A percentile compares a stretch with the other conserved stretches of the same genome.
phyloP scores from a whole-genome alignment of 1,139 yeast genomes.

The Protomyces pachydermus region DNA sequence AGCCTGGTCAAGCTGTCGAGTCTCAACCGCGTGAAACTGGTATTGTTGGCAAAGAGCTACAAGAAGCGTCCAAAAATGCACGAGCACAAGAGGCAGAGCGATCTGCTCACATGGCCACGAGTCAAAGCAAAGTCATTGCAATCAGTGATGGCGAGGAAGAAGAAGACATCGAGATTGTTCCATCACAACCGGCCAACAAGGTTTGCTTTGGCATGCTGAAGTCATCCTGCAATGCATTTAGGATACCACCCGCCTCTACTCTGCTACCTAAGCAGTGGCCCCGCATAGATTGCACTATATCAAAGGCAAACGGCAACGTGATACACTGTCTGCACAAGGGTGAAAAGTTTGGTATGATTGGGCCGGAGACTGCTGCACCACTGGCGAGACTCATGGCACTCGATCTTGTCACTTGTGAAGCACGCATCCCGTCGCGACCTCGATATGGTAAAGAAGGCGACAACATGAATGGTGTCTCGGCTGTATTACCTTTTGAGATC shows the following conservation, averaged over 20 bases:
- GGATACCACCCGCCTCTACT: slow-evolving; percentile 13
- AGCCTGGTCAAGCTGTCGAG: background rate
- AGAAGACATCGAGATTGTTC: slow-evolving; percentile 10
- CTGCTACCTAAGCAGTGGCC: slow-evolving; percentile 23
- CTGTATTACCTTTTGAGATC: slow-evolving; percentile 19
- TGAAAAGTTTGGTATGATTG: slow-evolving; percentile 10
- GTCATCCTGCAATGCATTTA: slow-evolving; percentile 17
- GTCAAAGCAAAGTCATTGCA: slow-evolving; percentile 1
- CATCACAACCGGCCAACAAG: background rate
- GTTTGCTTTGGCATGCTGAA: slow-evolving; percentile 25
- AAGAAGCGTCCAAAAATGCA: slow-evolving; percentile 16
- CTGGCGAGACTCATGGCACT: slow-evolving; percentile 12
- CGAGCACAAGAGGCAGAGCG: background rate
- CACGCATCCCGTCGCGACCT: slow-evolving; percentile 19
- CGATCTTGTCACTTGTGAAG: slow-evolving; percentile 14
- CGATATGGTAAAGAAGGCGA: slow-evolving; percentile 16
- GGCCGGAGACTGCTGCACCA: slow-evolving; percentile 21
- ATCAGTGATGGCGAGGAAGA: slow-evolving; percentile 15
- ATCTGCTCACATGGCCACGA: background rate
- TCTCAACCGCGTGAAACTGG: slow-evolving; percentile 7
- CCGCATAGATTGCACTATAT: slow-evolving; percentile 11
- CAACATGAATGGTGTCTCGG: slow-evolving; percentile 11
- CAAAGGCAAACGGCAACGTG: slow-evolving; percentile 8
- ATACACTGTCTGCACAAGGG: slow-evolving; percentile 20
- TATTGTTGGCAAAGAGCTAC: slow-evolving; percentile 19